Conservation (phyloP, 306 rosid species). For the Gastrolobium villosum region DNA sequence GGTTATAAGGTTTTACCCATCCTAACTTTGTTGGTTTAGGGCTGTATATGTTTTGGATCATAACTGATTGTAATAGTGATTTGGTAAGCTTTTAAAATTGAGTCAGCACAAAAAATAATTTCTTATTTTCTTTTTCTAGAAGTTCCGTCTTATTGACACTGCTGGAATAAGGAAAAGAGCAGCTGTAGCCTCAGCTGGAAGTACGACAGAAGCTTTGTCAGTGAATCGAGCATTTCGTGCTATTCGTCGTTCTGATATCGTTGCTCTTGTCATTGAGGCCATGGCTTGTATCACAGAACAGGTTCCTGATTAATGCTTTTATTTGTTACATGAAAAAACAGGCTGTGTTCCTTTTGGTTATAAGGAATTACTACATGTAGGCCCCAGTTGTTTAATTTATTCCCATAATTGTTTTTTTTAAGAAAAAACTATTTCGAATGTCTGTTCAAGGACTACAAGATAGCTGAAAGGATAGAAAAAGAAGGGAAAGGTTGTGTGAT, state of each 20-base stretch:
- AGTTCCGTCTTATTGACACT: constrained; percentile 89
- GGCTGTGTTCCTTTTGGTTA: constrained; percentile 13
- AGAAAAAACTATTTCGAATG: constrained; percentile 34
- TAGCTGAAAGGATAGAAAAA: constrained; percentile 93
- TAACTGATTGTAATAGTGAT: constrained; percentile 1
- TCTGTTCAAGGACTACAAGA: constrained; percentile 80
- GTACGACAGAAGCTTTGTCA: constrained; percentile 86
- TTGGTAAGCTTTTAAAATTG: constrained; percentile 29
- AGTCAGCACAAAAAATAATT: constrained; percentile 3
- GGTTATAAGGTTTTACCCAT: constrained; percentile 33
- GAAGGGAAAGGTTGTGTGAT: constrained; percentile 97
- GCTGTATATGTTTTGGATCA: constrained; percentile 17
- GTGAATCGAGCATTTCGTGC: constrained; percentile 99
- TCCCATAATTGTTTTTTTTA: not conserved
- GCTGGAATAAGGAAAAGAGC: constrained; percentile 98
- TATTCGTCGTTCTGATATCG: constrained; percentile 88
- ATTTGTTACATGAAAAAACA: constrained; percentile 20
- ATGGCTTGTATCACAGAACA: constrained; percentile 96
- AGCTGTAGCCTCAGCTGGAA: constrained; percentile 80
- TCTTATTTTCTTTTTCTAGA: constrained; percentile 62
- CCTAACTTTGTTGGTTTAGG: constrained; percentile 44
- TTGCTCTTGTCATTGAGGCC: constrained; percentile 97
- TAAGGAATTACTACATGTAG: constrained; percentile 27
- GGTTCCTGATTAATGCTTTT: constrained; percentile 54
- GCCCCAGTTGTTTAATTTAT: constrained; percentile 30